Conservation (phyloP, 495 filamentous ascomycete species). For the Stereocaulon alpinum region DNA sequence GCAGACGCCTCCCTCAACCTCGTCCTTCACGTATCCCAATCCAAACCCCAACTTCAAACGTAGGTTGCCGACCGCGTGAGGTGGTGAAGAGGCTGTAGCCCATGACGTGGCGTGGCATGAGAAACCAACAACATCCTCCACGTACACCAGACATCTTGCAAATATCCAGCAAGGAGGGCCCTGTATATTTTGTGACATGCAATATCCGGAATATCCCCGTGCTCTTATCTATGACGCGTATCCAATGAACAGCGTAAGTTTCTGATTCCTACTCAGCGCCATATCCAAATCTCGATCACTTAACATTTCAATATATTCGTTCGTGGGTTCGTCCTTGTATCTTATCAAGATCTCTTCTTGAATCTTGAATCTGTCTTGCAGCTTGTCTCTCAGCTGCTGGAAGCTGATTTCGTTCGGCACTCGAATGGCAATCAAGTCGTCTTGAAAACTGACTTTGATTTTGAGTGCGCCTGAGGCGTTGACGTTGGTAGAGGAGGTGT, state of each 20-base stretch:
- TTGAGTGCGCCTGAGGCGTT: conserved; percentile 49
- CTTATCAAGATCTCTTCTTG: conserved; percentile 61
- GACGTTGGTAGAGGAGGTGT: conserved; percentile 32
- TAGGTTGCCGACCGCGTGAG: neutral
- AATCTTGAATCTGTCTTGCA: conserved; percentile 66
- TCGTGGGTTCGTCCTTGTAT: conserved; percentile 73
- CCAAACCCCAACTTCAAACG: neutral
- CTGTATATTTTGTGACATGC: conserved; percentile 1
- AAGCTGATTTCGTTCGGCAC: conserved; percentile 72
- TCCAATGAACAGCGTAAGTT: conserved; percentile 71
- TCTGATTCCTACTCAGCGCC: conserved; percentile 74
- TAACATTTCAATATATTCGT: conserved; percentile 59
- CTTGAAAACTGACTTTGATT: conserved; percentile 87
- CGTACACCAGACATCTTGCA: neutral
- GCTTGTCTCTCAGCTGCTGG: conserved; percentile 69
- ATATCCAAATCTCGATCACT: conserved; percentile 71
- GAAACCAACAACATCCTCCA: neutral
- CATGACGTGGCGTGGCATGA: neutral
- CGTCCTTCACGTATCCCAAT: neutral
- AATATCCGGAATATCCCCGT: conserved; percentile 20
- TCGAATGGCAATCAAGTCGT: conserved; percentile 83
- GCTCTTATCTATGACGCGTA: conserved; percentile 32
- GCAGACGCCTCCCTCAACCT: neutral
- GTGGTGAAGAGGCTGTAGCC: neutral
- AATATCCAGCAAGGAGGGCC: neutral